These are phyloP conservation scores for Xylaria hypoxylon DNA, from an alignment of 2,329 filamentous ascomycete species.

Conservation along the genomic window DNA sequence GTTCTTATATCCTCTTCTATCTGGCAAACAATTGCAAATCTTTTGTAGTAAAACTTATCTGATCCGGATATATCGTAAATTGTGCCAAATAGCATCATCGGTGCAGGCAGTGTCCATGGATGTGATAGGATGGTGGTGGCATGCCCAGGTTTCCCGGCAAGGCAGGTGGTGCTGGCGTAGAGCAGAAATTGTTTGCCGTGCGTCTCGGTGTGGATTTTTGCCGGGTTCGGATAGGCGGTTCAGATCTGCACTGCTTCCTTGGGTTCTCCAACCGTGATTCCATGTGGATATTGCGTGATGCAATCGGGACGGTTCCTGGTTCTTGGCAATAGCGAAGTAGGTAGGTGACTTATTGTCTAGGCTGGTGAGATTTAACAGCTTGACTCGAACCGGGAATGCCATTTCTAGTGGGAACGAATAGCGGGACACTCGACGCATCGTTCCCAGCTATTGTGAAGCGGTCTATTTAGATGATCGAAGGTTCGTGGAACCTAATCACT, in stretches of 20 bases:
- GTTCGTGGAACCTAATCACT: neutral
- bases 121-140: slow-evolving; percentile 30
- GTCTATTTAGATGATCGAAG: neutral
- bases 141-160: slow-evolving; percentile 32
- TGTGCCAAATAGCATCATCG: slow-evolving; percentile 39
- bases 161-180: slow-evolving; percentile 35
- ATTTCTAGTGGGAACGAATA: neutral
- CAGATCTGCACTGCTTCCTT: slow-evolving; percentile 17
- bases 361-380: neutral
- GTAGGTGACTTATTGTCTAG: slow-evolving; percentile 23
- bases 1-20: slow-evolving; percentile 17
- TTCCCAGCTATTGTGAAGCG: neutral
- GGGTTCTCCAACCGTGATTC: slow-evolving; percentile 11
- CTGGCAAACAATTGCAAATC: slow-evolving; percentile 28
- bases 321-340: slow-evolving; percentile 34
- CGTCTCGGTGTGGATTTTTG: slow-evolving; percentile 23
- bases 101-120: slow-evolving; percentile 1
- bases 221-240: slow-evolving; percentile 29
- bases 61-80: slow-evolving; percentile 13
- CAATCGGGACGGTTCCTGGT: slow-evolving; percentile 1
- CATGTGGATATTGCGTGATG: slow-evolving; percentile 38
- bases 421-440: neutral
- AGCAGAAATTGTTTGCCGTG: slow-evolving; percentile 19
- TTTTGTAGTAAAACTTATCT: slow-evolving; percentile 5
- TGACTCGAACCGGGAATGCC: slow-evolving; percentile 4